Conservation (phyloP, 768 basidiomycete genomes). For the Russula virescens region DNA sequence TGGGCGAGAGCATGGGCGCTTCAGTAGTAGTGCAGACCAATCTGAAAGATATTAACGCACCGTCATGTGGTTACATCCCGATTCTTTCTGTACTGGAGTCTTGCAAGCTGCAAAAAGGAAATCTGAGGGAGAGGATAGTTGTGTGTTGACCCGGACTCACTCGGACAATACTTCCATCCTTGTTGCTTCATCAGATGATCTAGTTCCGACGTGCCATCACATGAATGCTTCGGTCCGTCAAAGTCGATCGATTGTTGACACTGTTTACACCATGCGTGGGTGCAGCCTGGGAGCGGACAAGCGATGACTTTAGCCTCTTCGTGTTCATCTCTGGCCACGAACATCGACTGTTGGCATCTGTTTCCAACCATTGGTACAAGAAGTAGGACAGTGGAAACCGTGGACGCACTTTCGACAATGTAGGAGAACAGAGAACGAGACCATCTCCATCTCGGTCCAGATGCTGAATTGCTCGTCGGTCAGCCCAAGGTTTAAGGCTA, state of each 20-base stretch:
- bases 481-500: conserved; percentile 44
- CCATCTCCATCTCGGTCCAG: too few species aligned
- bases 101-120: conserved; percentile 37
- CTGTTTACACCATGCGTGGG: conserved; percentile 32
- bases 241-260: conserved; percentile 29
- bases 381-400: neutral
- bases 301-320: conserved; percentile 23
- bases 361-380: neutral
- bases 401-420: conserved; percentile 44
- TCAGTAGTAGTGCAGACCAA: neutral
- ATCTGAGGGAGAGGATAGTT: neutral
- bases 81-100: conserved; percentile 47
- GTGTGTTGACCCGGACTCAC: conserved; percentile 17
- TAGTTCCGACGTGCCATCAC: conserved; percentile 33
- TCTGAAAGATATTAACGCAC: conserved; percentile 32
- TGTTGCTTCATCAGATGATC: conserved; percentile 28
- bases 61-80: conserved; percentile 57
- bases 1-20: neutral
- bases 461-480: conserved; percentile 37
- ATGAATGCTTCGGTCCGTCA: conserved; percentile 27
- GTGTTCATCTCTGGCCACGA: conserved; percentile 31
- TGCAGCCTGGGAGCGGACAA: conserved; percentile 31
- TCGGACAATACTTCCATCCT: conserved; percentile 34
- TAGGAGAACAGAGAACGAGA: conserved; percentile 39
- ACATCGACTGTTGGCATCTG: conserved; percentile 25